Base-by-base conservation (phyloP, 345 rosid genomes). In the Hypericum perforatum region DNA sequence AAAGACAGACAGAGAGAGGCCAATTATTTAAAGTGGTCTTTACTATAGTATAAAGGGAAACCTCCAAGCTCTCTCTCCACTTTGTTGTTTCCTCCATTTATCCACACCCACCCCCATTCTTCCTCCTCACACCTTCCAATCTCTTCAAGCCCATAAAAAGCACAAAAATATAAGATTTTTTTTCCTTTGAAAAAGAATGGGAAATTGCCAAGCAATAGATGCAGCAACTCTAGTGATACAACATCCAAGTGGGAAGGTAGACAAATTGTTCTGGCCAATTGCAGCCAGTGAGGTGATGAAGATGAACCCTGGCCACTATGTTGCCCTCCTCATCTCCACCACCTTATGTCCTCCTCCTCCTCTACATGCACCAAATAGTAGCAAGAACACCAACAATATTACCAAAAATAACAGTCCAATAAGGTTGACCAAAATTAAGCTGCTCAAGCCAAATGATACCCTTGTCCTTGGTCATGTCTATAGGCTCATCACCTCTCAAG, bases 171-270 rank as follows among this genome's bases (percentile, higher is more conserved):
- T 11, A 11, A 16, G 32, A 50, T n/a, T n/a, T n/a, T n/a, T n/a
- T n/a, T n/a, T n/a, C n/a, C n/a, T n/a, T n/a, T n/a, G n/a, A 11
- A 37, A 36, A 48, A 9, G 43, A 53, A 91, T 91, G 98, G 98
- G 98, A 38, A 91, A 91, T 38, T 91, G 98, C 56, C 98, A 91
- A 66, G 95, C 96, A 9, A 59, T 78, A 14, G 98, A 91, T 59
- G 74, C 98, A 36, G 84, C 89, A 9, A 78, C 81, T 5, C 70
- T 91, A 22, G 84, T 78, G 46, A 69, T 91, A 43, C 95, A 91
- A 45, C 85, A 85, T 46, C 89, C 98, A 13, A 61, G 70, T 63
- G 98, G 98, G 8, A 84, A 77, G 59, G 77, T 63, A 2, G 95
- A 91, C 15, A 87, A 67, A 12, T 63, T 82, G 9, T 76, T 72